These are phyloP conservation scores for Boletus hoseneyae DNA, from an alignment of 1,284 basidiomycete species.

Conservation along the genomic window DNA sequence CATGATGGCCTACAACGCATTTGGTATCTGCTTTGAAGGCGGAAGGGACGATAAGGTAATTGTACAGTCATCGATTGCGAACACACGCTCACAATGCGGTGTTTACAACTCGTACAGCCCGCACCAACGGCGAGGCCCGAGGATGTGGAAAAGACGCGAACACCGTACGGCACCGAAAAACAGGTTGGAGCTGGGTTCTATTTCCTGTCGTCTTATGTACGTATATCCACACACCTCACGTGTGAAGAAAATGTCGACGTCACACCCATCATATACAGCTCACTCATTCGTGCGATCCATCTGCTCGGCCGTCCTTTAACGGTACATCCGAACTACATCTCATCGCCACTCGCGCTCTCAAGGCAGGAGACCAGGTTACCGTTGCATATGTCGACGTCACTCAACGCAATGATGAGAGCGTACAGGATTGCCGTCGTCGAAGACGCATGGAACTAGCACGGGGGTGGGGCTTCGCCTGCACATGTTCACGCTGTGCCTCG, in stretches of 20 bases:
- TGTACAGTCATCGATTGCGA: slow-evolving; percentile 1
- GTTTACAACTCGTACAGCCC: slow-evolving; percentile 42
- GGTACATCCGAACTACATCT: slow-evolving; percentile 66
- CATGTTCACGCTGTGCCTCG: slow-evolving; percentile 57
- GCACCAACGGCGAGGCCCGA: slow-evolving; percentile 51
- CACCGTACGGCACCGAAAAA: slow-evolving; percentile 64
- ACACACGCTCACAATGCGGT: slow-evolving; percentile 1
- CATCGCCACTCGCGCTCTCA: slow-evolving; percentile 58
- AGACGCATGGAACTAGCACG: slow-evolving; percentile 70
- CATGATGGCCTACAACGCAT: slow-evolving; percentile 72
- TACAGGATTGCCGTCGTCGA: slow-evolving; percentile 53
- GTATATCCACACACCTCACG: slow-evolving; percentile 19
- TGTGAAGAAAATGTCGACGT: not conserved
- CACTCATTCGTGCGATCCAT: slow-evolving; percentile 69
- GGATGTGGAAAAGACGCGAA: slow-evolving; percentile 67
- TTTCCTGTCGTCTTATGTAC: slow-evolving; percentile 68
- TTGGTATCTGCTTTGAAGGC: slow-evolving; percentile 59
- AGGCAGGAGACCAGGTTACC: slow-evolving; percentile 70
- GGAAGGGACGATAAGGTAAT: slow-evolving; percentile 70
- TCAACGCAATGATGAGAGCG: slow-evolving; percentile 50
- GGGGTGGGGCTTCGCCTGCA: slow-evolving; percentile 77
- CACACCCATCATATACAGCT: slow-evolving; percentile 35
- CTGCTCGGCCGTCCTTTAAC: slow-evolving; percentile 57
- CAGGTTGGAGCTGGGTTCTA: slow-evolving; percentile 75
- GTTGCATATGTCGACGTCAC: slow-evolving; percentile 70